These are phyloP conservation scores for Aspergillus olivimuriae DNA, from an alignment of 495 filamentous ascomycete species.

Conservation along the genomic window DNA sequence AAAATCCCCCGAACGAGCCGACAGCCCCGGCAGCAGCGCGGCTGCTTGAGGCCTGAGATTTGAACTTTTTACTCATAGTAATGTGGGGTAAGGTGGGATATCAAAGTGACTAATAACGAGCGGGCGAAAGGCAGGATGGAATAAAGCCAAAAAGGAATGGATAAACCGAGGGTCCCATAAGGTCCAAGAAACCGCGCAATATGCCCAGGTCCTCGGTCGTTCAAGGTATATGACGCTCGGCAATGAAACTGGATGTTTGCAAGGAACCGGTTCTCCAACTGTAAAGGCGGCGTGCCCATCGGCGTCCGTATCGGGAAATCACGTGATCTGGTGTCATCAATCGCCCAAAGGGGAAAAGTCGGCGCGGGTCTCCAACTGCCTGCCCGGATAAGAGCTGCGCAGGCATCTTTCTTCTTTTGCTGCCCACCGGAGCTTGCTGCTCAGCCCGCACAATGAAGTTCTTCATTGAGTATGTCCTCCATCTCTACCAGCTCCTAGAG, in stretches of 20 bases:
- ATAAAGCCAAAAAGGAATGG: neutral
- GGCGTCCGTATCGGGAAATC: slow-evolving; percentile 30
- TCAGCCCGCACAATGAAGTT: slow-evolving; percentile 74
- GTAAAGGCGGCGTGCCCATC: slow-evolving; percentile 10
- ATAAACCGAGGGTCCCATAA: neutral
- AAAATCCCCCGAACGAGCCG: slow-evolving; percentile 40
- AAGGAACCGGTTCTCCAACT: neutral
- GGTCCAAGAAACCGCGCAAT: no score
- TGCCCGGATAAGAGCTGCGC: slow-evolving; percentile 5
- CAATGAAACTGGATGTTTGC: no score
- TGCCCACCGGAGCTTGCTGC: slow-evolving; percentile 14
- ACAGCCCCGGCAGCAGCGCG: slow-evolving; percentile 50
- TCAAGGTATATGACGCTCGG: no score
- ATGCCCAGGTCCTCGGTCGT: no score
- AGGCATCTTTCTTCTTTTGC: slow-evolving; percentile 6
- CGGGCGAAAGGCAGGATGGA: no score
- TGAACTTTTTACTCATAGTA: slow-evolving; percentile 63
- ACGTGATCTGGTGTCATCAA: slow-evolving; percentile 39
- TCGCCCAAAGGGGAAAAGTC: slow-evolving; percentile 32
- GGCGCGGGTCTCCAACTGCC: slow-evolving; percentile 5
- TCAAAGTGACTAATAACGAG: slow-evolving; percentile 8
- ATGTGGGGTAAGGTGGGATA: slow-evolving; percentile 38
- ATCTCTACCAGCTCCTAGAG: neutral
- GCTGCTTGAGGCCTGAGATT: slow-evolving; percentile 66
- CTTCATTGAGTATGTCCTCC: slow-evolving; percentile 71